Evolutionary conservation across 179 eudicot species (phyloP).

Genomic region (Heliamphora ciliata): DNA sequence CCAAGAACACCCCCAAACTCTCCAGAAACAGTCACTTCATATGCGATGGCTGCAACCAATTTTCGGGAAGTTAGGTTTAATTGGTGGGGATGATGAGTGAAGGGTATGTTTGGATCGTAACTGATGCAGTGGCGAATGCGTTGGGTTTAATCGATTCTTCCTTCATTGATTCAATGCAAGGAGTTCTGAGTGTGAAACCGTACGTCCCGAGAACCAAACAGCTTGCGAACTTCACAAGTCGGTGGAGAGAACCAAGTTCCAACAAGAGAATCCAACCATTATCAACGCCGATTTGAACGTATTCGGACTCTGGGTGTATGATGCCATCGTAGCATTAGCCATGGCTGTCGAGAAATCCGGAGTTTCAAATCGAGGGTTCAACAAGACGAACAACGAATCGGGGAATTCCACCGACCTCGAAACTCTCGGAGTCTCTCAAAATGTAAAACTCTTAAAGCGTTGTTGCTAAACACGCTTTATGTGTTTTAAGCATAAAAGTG

Average conservation of each 20-base stretch:
- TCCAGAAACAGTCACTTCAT: no score
- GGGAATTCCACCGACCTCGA: no score
- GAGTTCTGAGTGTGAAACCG: constrained; percentile 51
- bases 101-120: constrained; percentile 65
- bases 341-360: constrained; percentile 42
- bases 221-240: constrained; percentile 25
- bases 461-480: no score
- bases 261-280: constrained; percentile 33
- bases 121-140: constrained; percentile 38
- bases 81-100: constrained; percentile 54
- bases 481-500: no score
- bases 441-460: no score
- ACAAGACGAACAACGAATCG: no score
- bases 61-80: constrained; percentile 15
- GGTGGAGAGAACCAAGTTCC: constrained; percentile 40
- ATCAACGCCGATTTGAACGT: constrained; percentile 20
- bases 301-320: constrained; percentile 56
- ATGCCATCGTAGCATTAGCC: constrained; percentile 50
- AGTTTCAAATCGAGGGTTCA: no score
- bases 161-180: constrained; percentile 48
- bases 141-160: constrained; percentile 28
- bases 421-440: no score
- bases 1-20: no score
- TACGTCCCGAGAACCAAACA: constrained; percentile 31
- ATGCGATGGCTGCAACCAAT: no score